Base-by-base conservation (phyloP, 805 yeast species). In the Vanderwaltozyma tropicalis region DNA sequence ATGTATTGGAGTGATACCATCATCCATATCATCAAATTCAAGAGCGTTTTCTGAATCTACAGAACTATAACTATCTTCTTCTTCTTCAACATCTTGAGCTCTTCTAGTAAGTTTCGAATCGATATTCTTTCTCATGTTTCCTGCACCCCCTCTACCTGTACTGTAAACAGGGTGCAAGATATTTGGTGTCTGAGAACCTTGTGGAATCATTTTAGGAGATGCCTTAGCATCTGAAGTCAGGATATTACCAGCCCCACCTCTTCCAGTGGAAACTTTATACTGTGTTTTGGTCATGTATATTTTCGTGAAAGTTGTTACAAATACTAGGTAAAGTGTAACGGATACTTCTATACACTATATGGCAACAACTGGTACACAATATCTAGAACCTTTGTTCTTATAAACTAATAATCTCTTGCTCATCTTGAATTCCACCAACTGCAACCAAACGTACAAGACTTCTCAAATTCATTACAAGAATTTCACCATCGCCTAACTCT, bases 221-320 rank as follows among this genome's bases (percentile, higher is more conserved):
- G 76, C 76, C 19, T 63, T 55, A 2, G 76, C 74, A 18, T 63
- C 54, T 24, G 63, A 56, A 28, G 53, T 47, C 46, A 69, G 64
- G 38, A 80, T 73, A 56, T 80, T 80, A 5, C 88, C 88, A 1
- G 80, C 80, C 9, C 89, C 89, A 10, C 89, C 89, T 45, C 89
- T 68, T 5, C 88, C 88, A 0, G 87, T 80, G n/a, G 84, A 50
- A 12, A 58, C 40, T 41, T 35, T 46, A 37, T 45, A 53, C 8
- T 11, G 9, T 8, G 27, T 11, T 8, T 11, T 10, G 5, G 27
- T 4, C 27, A 24, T 24, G n/a, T n/a, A n/a, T n/a, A n/a, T n/a
- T n/a, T n/a, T 21, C 6, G 6, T 21, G 24, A 10, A 21, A 7
- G 24, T 7, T 21, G 24, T 7, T 10, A 7, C 6, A 21, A 21